Evolutionary conservation across 257 asterid species (phyloP).

Genomic region (Sherardia arvensis): DNA sequence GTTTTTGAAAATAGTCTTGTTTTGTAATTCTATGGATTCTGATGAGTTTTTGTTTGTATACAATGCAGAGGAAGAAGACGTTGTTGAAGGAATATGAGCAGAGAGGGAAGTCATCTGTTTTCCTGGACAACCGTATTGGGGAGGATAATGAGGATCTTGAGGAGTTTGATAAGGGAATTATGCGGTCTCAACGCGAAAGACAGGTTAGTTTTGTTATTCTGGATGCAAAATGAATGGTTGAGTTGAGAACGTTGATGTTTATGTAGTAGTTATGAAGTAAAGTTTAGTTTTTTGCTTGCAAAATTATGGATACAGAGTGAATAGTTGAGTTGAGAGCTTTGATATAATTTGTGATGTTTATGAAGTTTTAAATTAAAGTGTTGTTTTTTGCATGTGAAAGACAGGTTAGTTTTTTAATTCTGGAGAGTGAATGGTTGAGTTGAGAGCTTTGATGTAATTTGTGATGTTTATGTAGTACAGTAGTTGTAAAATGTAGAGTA

Average conservation of each 20-base stretch:
- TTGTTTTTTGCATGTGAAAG: not conserved
- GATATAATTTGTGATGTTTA: not conserved
- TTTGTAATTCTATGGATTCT: not conserved
- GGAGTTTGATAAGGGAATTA: constrained; percentile 79
- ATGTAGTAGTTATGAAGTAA: too few species aligned
- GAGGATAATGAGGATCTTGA: constrained; percentile 72
- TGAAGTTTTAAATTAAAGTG: not conserved
- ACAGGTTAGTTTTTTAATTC: too few species aligned
- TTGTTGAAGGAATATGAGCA: constrained; percentile 77
- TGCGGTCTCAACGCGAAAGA: constrained; percentile 84
- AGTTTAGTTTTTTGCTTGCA: too few species aligned
- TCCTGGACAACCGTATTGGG: constrained; percentile 84
- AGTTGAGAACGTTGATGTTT: too few species aligned
- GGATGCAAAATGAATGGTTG: too few species aligned
- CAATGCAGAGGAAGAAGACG: constrained; percentile 76
- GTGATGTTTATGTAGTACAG: too few species aligned
- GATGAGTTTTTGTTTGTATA: not conserved
- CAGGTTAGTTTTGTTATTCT: constrained; percentile 51
- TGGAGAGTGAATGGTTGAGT: too few species aligned
- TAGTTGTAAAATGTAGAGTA: too few species aligned
- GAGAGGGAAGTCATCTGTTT: constrained; percentile 64
- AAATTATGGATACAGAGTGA: not conserved
- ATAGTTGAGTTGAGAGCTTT: not conserved
- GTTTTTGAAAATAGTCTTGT: not conserved
- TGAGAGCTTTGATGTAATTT: too few species aligned